Conservation (phyloP, 177 flowering plant genomes). For the Vitis hybrid region DNA sequence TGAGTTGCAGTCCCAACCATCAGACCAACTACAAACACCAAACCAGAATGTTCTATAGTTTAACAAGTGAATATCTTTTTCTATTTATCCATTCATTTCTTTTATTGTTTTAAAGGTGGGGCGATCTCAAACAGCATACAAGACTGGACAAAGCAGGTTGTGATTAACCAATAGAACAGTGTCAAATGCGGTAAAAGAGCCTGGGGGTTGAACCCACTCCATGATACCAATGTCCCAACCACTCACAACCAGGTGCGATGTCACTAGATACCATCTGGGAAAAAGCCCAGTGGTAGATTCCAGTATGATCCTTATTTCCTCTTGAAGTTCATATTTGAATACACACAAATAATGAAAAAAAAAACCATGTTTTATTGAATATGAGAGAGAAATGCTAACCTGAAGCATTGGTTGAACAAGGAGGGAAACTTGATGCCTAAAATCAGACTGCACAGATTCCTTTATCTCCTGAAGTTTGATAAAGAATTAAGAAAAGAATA, state of each 20-base stretch:
- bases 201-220: too few relatives aligned
- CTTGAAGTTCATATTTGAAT: too few relatives aligned
- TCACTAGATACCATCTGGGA: not conserved
- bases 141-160: too few relatives aligned
- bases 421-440: slow-evolving; percentile 86
- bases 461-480: slow-evolving; percentile 59
- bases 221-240: too few relatives aligned
- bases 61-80: not conserved
- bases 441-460: slow-evolving; percentile 79
- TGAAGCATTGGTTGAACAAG: slow-evolving; percentile 96
- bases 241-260: not conserved
- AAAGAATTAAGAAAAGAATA: not conserved
- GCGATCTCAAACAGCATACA: too few relatives aligned
- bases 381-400: slow-evolving; percentile 33
- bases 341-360: too few relatives aligned
- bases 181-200: too few relatives aligned
- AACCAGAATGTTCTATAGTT: not conserved
- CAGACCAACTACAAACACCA: slow-evolving; percentile 3
- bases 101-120: too few relatives aligned
- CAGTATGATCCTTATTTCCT: not conserved
- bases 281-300: not conserved
- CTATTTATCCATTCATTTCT: too few relatives aligned
- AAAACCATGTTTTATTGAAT: not conserved
- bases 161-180: too few relatives aligned
- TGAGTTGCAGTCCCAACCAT: not conserved